Evolutionary conservation across 2,329 filamentous ascomycete genomes (phyloP), one percentile per base, ranked within the genome.

Genomic region (Fusarium lyarnte): DNA sequence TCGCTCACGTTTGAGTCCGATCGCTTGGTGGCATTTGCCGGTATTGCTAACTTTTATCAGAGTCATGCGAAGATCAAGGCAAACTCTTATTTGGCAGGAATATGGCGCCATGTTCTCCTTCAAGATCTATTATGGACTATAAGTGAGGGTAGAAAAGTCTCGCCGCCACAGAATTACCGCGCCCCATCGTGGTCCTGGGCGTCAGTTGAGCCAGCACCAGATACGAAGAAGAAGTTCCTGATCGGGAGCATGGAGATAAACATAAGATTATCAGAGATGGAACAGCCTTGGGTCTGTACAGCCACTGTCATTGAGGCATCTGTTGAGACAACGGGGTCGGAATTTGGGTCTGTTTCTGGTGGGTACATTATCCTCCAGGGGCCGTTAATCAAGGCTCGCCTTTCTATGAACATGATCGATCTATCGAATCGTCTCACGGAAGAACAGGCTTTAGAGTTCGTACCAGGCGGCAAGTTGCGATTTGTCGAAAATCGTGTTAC

Each of bases 181-280:
- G 67, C 60, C 14, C 70, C 70, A n/a, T 74, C 70, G 4, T 73
- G 70, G 70, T 73, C 70, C 2, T 73, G 70, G 70, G 66, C 70
- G 19, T 74, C 70, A 19, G 67, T 64, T 14, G 70, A 73, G 33
- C 66, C 66, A 47, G 58, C 52, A 13, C 60, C 47, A 17, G 47
- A 51, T 5, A 31, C 39, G 21, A 35, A 29, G 8, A 63, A 58
- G 10, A 71, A 39, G 9, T 68, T 68, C 29, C 23, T 49, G 3
- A 64, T 73, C 14, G 58, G 66, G 14, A 67, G 29, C 16, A 58
- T 27, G n/a, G 42, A 49, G 14, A 43, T 72, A 23, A 62, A 57
- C 39, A 17, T 35, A 7, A 36, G 63, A 14, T 14, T 58, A 12
- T 36, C 41, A 6, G 52, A 69, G 17, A 21, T 21, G 8, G 66